phyloP scores from a whole-genome alignment of 495 filamentous ascomycete species.

The Haplographium delicatum region DNA sequence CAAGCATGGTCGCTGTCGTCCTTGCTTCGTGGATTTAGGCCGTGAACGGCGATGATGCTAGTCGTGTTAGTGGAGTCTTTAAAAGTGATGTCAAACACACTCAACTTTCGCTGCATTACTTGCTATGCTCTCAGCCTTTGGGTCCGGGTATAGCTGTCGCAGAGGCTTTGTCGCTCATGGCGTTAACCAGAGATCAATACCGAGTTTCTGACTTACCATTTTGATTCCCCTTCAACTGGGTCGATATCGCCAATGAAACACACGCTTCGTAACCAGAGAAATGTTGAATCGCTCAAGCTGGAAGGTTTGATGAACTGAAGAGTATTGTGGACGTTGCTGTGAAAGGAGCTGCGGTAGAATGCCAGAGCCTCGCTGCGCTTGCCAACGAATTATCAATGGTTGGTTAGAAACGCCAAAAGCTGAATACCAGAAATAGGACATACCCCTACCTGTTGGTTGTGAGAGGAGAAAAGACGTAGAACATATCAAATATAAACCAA shows the following conservation, averaged over 20 bases:
- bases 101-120: constrained; percentile 17
- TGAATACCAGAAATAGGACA: too few relatives aligned
- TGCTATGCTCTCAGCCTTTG: constrained; percentile 7
- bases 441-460: too few relatives aligned
- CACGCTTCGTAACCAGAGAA: not conserved
- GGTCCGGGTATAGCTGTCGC: constrained; percentile 14
- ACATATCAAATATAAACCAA: too few relatives aligned
- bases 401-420: too few relatives aligned
- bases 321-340: not conserved
- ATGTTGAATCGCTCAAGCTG: not conserved
- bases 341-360: not conserved
- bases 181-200: not conserved
- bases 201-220: constrained; percentile 6
- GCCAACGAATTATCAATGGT: too few relatives aligned
- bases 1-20: constrained; percentile 26
- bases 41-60: constrained; percentile 30
- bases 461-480: too few relatives aligned
- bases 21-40: constrained; percentile 29
- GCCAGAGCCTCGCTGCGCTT: not conserved
- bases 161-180: constrained; percentile 18
- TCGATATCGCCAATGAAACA: too few relatives aligned
- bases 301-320: not conserved
- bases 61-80: not conserved
- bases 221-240: not conserved
- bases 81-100: not conserved